Conservation (phyloP, 2,329 filamentous ascomycete genomes). For the Xylariales sp. region DNA sequence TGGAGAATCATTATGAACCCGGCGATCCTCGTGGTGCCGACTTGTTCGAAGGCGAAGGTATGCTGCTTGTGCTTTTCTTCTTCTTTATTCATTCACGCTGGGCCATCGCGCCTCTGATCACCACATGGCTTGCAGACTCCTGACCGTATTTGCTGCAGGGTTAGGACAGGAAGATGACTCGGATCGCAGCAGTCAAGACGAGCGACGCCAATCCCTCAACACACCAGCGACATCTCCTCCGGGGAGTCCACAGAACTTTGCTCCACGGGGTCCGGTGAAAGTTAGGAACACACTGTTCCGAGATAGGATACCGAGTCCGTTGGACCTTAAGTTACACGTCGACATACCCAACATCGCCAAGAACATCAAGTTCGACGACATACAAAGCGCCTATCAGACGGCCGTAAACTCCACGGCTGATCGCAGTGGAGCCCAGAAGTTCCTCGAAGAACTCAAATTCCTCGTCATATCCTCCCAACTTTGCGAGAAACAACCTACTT, state of each 20-base stretch:
- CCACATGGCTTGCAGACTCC: too few species aligned
- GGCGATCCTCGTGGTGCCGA: conserved; percentile 12
- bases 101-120: too few species aligned
- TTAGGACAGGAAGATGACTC: conserved; percentile 9
- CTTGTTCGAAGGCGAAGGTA: conserved; percentile 12
- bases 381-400: conserved; percentile 21
- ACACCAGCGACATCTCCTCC: conserved; percentile 24
- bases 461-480: conserved; percentile 29
- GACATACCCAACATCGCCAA: conserved; percentile 19
- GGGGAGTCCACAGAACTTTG: conserved; percentile 26
- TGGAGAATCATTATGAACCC: conserved; percentile 12
- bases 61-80: conserved; percentile 1
- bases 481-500: conserved; percentile 25
- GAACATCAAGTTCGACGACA: conserved; percentile 19
- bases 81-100: too few species aligned
- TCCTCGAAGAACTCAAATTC: conserved; percentile 29
- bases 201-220: conserved; percentile 9
- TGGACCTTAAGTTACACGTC: conserved; percentile 14
- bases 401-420: conserved; percentile 29
- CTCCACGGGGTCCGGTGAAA: conserved; percentile 27
- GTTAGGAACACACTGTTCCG: conserved; percentile 26
- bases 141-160: conserved; percentile 8
- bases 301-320: conserved; percentile 21
- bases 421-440: conserved; percentile 24
- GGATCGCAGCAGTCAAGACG: conserved; percentile 9